These are phyloP conservation scores for Trametopsis cervina DNA, from an alignment of 768 basidiomycete genomes.

Conservation along the genomic window DNA sequence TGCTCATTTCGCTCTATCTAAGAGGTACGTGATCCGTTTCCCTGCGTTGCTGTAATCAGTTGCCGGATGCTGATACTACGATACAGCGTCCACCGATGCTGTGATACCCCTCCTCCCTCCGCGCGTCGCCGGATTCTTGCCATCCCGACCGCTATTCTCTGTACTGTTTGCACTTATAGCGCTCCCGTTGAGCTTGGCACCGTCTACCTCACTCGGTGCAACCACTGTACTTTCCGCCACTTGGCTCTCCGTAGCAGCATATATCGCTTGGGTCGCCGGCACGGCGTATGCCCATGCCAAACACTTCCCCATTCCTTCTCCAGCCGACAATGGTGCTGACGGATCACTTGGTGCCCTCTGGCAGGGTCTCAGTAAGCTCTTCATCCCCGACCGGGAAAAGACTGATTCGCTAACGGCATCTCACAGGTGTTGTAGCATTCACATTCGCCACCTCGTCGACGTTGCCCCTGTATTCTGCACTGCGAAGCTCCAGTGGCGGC, in stretches of 20 bases:
- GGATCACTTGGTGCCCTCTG: slow-evolving; percentile 44
- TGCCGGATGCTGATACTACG: too few species aligned
- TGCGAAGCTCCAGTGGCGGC: slow-evolving; percentile 37
- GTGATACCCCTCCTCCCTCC: slow-evolving; percentile 36
- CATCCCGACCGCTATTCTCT: slow-evolving; percentile 35
- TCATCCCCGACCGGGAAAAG: neutral
- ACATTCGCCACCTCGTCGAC: slow-evolving; percentile 61
- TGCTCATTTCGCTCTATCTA: slow-evolving; percentile 57
- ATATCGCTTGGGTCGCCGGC: slow-evolving; percentile 53
- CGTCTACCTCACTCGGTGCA: slow-evolving; percentile 38
- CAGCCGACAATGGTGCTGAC: slow-evolving; percentile 27
- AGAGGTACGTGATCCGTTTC: slow-evolving; percentile 56
- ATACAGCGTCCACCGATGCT: slow-evolving; percentile 46
- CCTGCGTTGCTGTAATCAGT: too few species aligned
- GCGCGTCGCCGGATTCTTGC: slow-evolving; percentile 25
- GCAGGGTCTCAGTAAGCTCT: slow-evolving; percentile 55
- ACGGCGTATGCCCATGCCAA: slow-evolving; percentile 45
- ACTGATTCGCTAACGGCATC: neutral
- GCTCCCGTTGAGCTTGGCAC: slow-evolving; percentile 46
- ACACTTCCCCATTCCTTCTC: slow-evolving; percentile 27
- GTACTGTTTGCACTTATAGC: slow-evolving; percentile 35
- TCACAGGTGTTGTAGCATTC: slow-evolving; percentile 52
- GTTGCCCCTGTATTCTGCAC: slow-evolving; percentile 55
- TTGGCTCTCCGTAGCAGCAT: slow-evolving; percentile 52
- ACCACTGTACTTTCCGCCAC: slow-evolving; percentile 49